Evolutionary conservation across 306 rosid species (phyloP).

Genomic region (Medicago truncatula): MtrunA17r5.0-ANR NC_053046.1:37053501-37054000

Average conservation of each 20-base stretch:
- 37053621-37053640: slow-evolving; percentile 55
- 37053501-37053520: too few species aligned
- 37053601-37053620: too few species aligned
- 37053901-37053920: too few species aligned
- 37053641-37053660: slow-evolving; percentile 40
- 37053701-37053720: slow-evolving; percentile 71
- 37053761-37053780: slow-evolving; percentile 82
- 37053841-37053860: background rate
- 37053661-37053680: slow-evolving; percentile 48
- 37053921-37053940: too few species aligned
- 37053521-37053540: too few species aligned
- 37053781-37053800: slow-evolving; percentile 85
- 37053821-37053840: background rate
- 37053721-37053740: slow-evolving; percentile 89
- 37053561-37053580: too few species aligned
- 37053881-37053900: too few species aligned
- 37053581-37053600: too few species aligned
- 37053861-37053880: background rate
- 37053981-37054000: too few species aligned
- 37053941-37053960: too few species aligned
- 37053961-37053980: too few species aligned
- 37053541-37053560: too few species aligned
- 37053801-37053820: slow-evolving; percentile 14
- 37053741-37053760: slow-evolving; percentile 90
- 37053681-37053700: slow-evolving; percentile 47